Evolutionary conservation across 768 basidiomycete species (phyloP), one percentile per base, ranked within the genome.

Genomic region (Suillus clintonianus): DNA sequence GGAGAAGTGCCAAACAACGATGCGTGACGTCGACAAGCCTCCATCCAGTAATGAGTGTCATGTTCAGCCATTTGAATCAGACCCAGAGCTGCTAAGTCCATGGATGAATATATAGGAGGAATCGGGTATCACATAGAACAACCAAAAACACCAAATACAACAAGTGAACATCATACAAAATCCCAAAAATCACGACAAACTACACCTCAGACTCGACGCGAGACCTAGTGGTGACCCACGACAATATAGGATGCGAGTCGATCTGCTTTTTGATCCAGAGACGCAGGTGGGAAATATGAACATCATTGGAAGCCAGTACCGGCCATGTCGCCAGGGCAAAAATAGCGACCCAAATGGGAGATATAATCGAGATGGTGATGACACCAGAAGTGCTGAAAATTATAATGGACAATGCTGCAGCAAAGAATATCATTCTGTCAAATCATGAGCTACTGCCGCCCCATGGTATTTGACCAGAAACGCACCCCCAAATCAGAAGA

Each of bases 401-500:
- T 19, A 61, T n/a, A 37, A 62, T 45, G 3, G 43, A 62, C 8
- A 64, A 19, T 15, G 63, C 60, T 32, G 48, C 24, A 17, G 61
- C 60, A 37, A 64, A 64, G n/a, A 53, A 64, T 19, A 36, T 3
- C 63, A 64, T 64, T 10, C 63, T 64, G 36, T 34, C 19, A n/a
- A 32, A 34, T 1, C 37, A 19, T 22, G 42, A 57, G 32, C 24
- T 7, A 4, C 39, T 2, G 6, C 34, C 10, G 24, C 6, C 17
- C 15, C 2, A 5, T 27, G 5, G 15, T 34, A 2, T 19, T 14
- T 14, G 15, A 43, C 22, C 8, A 7, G 53, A 14, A 14, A 45
- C 64, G n/a, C 15, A 65, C 64, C 61, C 64, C 68, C 72, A 76
- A 65, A 78, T 70, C 41, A 76, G 66, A 14, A 75, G 65, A 27